Evolutionary conservation across 2,329 filamentous ascomycete species (phyloP), one percentile per base, ranked within the genome.

Genomic region (Geoglossum cookeanum): DNA sequence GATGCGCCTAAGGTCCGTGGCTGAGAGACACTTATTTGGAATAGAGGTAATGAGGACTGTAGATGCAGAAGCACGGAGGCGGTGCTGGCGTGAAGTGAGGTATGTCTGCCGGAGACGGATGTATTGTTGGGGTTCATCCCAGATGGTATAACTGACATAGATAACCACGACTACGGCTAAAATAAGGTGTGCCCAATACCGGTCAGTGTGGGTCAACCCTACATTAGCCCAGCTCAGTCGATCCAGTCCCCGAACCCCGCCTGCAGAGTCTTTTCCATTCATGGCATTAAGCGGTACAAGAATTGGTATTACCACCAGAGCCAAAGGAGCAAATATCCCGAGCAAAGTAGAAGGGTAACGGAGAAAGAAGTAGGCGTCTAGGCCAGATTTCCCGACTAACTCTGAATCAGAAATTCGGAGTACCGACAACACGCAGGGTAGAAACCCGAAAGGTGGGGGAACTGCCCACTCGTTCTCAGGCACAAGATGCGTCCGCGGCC

Each of bases 351-450:
- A 81, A 30, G 89, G 78, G 65, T 95, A 98, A 60, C 94, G 85
- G 0, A 98, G 76, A 69, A 98, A 98, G 74, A 97, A 95, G 71
- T 95, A 98, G 65, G 91, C 89, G 67, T 98, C 92, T 8, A 98
- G 78, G 17, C 92, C 92, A 63, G 91, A 96, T 69, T 96, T 94
- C 56, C 91, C 84, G 64, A 98, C 94, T 63, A 98, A 81, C 63
- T 94, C 87, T 11, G 87, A 87, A 78, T 74, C 80, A 68, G 72
- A 87, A 72, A 72, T 82, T 68, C 72, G 86, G 75, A 75, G 94
- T 61, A 73, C 75, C 3, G 77, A 75, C 13, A 67, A 65, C 53
- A 78, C 68, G 78, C 78, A 80, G 63, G 67, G 68, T 58, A 75
- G 72, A 29, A 77, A 47, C 4, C 69, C 78, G 66, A 63, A 71